Evolutionary conservation across 345 rosid species (phyloP), one percentile per base, ranked within the genome.

Genomic region (Dovyalis caffra): DNA sequence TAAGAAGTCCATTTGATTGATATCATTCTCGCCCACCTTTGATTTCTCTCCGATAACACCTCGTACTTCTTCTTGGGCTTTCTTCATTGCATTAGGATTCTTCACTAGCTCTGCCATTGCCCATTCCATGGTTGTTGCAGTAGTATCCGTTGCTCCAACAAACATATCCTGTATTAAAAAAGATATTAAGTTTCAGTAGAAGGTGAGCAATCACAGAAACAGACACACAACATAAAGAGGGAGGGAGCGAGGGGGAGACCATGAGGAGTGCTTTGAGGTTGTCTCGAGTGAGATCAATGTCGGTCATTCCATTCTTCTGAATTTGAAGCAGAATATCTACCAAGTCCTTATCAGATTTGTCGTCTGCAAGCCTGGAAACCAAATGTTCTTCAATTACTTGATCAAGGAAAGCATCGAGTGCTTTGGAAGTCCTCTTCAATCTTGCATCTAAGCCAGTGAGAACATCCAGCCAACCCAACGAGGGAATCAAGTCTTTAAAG

Each of bases 41-140:
- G 66, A 28, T 73, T 72, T 72, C 7, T 73, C 16, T 16, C 77
- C 74, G 20, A 62, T 58, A 15, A 73, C 66, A 34, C 61, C 15
- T 61, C 81, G 68, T 78, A 78, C 69, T 12, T 78, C 81, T 73
- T 64, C 81, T 43, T 74, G 79, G 8, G 53, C 82, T 70, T 75
- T 79, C 72, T 75, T 57, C 73, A 72, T 58, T 7, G 45, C 66
- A 7, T 8, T 23, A 29, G 79, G 82, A 57, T 79, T 79, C 20
- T 35, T 79, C 62, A 75, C 51, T 8, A 79, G 66, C n/a, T 79
- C 78, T 18, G 82, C 82, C 75, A 79, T 74, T 12, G 73, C 26
- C 82, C 82, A 79, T 16, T 79, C 82, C 76, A 79, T 70, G 16
- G 72, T 33, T 23, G 82, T 40, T 15, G 78, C 75, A 1, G 69